Evolutionary conservation across 1,139 yeast genomes (phyloP), one percentile per base, ranked within the genome.

Genomic region (Pichia inconspicua): DNA sequence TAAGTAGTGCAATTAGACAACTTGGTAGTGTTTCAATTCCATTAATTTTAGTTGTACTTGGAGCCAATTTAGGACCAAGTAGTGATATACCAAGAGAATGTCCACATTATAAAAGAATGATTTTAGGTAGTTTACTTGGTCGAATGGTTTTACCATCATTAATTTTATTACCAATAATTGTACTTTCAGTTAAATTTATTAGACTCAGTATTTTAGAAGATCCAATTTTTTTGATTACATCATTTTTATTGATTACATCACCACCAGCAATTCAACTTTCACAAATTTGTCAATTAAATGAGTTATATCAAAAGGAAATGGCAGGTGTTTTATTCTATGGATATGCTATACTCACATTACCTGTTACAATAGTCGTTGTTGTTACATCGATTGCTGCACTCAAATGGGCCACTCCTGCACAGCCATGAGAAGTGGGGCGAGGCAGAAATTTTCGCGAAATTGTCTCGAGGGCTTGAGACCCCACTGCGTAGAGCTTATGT

Each of bases 11-110:
- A 0, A 76, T 90, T 45, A 75, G 71, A 37, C 95, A 88, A 64
- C 69, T 90, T 53, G 97, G 97, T 4, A 73, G 82, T 5, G 94
- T 90, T 19, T 92, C 97, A 2, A 86, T 89, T 56, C 98, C 98
- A 1, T 72, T 84, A 55, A 83, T 83, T 53, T 70, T 84, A 57
- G 78, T 84, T 48, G 87, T 84, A 11, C 66, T 84, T 55, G 94
- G 94, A 8, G 79, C 89, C n/a, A 84, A 84, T 59, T 69, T 84
- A 53, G 78, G 78, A 52, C 90, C 90, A 7, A 73, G 84, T 1
- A 63, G 69, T 17, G 90, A 82, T 49, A 72, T 80, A 2, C 85
- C 86, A 32, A 82, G 83, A 7, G 75, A 83, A 15, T 76, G 84
- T 27, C 74, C 74, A 48, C 77, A 80, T 60, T 77, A 80, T 64